These are phyloP conservation scores for Chrysoporthe cubensis DNA, from an alignment of 2,329 filamentous ascomycete genomes.

Conservation along the genomic window DNA sequence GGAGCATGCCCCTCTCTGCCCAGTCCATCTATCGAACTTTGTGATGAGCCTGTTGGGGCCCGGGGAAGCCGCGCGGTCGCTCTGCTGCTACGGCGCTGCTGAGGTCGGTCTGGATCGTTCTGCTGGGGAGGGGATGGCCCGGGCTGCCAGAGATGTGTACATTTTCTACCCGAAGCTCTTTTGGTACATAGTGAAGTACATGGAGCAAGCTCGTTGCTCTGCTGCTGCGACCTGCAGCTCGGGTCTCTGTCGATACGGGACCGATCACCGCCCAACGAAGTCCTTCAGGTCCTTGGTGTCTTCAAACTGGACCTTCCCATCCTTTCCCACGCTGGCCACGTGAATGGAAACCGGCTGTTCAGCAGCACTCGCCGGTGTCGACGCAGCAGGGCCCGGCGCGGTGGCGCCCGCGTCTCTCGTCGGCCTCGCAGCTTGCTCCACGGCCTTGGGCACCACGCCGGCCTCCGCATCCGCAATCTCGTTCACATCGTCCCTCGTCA, in stretches of 20 bases:
- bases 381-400: slow-evolving; percentile 26
- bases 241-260: neutral
- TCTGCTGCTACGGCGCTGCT: neutral
- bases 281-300: slow-evolving; percentile 62
- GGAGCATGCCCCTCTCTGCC: neutral
- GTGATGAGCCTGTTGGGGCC: neutral
- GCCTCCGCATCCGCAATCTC: slow-evolving; percentile 85
- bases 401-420: slow-evolving; percentile 32
- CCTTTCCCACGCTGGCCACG: slow-evolving; percentile 59
- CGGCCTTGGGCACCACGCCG: slow-evolving; percentile 66
- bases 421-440: slow-evolving; percentile 51
- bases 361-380: slow-evolving; percentile 37
- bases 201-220: neutral
- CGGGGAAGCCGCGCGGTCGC: neutral
- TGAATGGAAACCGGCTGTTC: slow-evolving; percentile 52
- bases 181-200: slow-evolving; percentile 22
- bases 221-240: neutral
- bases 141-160: neutral
- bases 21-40: neutral
- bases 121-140: neutral
- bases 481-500: slow-evolving; percentile 80
- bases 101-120: neutral
- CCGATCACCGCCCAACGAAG: slow-evolving; percentile 48
- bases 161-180: slow-evolving; percentile 2
- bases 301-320: slow-evolving; percentile 70